Evolutionary conservation across 495 filamentous ascomycete species (phyloP).

Genomic region (Saxophila tyrrhenica): DNA sequence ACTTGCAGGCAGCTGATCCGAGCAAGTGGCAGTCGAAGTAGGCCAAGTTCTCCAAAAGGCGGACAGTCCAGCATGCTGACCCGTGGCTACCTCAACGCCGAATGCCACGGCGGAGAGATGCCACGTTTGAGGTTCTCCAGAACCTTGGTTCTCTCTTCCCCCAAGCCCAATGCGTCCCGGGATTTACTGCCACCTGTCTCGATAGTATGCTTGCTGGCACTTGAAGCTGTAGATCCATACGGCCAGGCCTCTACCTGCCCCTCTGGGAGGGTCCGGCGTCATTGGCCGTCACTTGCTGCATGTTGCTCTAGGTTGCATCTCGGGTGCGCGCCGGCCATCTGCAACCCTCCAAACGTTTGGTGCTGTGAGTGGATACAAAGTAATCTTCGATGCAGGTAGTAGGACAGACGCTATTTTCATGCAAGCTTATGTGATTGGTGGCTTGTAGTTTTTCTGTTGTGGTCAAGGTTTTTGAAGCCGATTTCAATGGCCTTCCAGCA

Average conservation of each 20-base stretch:
- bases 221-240: background rate
- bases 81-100: too few relatives aligned
- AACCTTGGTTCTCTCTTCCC: too few relatives aligned
- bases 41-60: too few relatives aligned
- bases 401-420: background rate
- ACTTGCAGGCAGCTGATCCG: too few relatives aligned
- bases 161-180: background rate
- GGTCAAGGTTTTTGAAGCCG: background rate
- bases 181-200: background rate
- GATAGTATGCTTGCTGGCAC: background rate
- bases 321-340: too few relatives aligned
- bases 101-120: too few relatives aligned
- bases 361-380: background rate
- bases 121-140: too few relatives aligned
- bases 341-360: background rate
- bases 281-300: background rate
- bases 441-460: background rate
- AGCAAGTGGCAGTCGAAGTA: too few relatives aligned
- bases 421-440: background rate
- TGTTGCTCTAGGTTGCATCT: background rate
- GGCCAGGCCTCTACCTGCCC: background rate
- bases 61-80: too few relatives aligned
- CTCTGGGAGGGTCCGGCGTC: background rate
- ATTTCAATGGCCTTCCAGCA: too few relatives aligned
- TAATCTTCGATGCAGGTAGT: background rate